phyloP scores from a whole-genome alignment of 306 rosid genomes.

The Corylus avellana region DNA sequence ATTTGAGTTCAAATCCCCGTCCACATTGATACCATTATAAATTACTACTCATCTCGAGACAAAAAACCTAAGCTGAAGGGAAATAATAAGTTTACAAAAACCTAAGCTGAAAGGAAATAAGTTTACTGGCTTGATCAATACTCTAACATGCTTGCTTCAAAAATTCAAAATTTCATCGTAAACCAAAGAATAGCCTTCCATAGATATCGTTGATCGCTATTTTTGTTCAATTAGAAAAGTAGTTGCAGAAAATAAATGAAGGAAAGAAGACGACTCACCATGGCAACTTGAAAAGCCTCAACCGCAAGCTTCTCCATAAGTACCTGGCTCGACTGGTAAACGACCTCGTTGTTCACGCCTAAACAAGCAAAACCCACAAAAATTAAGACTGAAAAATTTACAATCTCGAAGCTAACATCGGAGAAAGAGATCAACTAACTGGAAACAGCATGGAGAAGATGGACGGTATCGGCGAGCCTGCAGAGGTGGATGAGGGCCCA shows the following conservation, averaged over 20 bases:
- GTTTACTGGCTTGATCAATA: too few relatives aligned
- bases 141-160: background rate
- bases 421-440: conserved; percentile 34
- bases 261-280: conserved; percentile 46
- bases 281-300: conserved; percentile 65
- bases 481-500: conserved; percentile 82
- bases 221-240: too few relatives aligned
- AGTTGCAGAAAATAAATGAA: background rate
- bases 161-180: background rate
- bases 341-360: conserved; percentile 66
- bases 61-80: too few relatives aligned
- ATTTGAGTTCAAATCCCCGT: too few relatives aligned
- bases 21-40: too few relatives aligned
- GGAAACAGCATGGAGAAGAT: conserved; percentile 80
- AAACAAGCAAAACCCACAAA: background rate
- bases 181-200: background rate
- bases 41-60: too few relatives aligned
- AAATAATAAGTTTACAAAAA: too few relatives aligned
- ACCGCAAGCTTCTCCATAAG: conserved; percentile 84
- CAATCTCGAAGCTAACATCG: background rate
- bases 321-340: conserved; percentile 52
- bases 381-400: background rate
- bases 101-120: too few relatives aligned
- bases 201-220: background rate
- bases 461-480: conserved; percentile 81